Percentiles rank a stretch among this genome's conserved stretches.
Evolutionary conservation across 768 basidiomycete genomes (phyloP).

Genomic region (Podaxis carcinomalis): DNA sequence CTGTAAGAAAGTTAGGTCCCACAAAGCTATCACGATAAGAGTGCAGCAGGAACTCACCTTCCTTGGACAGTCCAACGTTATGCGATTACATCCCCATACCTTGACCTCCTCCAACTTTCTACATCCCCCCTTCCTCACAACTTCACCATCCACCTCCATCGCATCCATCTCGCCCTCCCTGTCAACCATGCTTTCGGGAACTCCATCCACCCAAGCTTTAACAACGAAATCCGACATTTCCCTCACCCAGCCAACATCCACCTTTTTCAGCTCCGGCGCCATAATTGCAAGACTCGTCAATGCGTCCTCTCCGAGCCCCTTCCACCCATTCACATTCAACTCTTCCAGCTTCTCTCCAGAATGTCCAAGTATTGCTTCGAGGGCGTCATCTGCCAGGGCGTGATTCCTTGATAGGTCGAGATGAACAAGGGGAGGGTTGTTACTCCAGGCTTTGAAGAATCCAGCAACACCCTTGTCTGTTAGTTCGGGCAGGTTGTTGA

Average conservation of each 20-base stretch:
- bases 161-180: conserved; percentile 7
- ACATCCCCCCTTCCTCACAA: conserved; percentile 28
- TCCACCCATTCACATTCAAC: conserved; percentile 78
- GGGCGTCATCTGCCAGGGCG: conserved; percentile 45
- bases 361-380: conserved; percentile 62
- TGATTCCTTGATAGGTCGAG: conserved; percentile 66
- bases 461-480: conserved; percentile 65
- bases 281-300: conserved; percentile 29
- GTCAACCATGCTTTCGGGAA: background rate
- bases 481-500: conserved; percentile 56
- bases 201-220: conserved; percentile 55
- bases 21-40: background rate
- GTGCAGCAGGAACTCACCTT: conserved; percentile 28
- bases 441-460: conserved; percentile 61
- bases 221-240: conserved; percentile 79
- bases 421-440: conserved; percentile 42
- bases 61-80: conserved; percentile 34
- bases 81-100: conserved; percentile 51
- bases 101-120: conserved; percentile 39
- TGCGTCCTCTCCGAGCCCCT: conserved; percentile 47
- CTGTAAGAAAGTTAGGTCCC: conserved; percentile 15
- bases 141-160: conserved; percentile 7
- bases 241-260: conserved; percentile 88
- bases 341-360: conserved; percentile 54
- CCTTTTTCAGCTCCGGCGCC: conserved; percentile 38